These are phyloP conservation scores for Lophiotrema nucula DNA, from an alignment of 495 filamentous ascomycete genomes.

Conservation along the genomic window DNA sequence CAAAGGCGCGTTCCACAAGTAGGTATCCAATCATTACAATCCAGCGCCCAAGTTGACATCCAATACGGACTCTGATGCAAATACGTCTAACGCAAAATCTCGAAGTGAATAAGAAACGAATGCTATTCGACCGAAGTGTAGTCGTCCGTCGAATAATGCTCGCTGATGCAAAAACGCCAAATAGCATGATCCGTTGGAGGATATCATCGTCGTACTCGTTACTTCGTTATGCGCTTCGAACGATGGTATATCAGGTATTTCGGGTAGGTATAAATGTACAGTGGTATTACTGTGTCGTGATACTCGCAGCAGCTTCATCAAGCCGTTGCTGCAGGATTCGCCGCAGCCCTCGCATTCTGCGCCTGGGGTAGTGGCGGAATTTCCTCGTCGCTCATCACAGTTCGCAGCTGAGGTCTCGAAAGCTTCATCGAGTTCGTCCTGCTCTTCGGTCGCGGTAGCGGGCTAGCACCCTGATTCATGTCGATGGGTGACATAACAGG, in stretches of 20 bases:
- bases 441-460: conserved; percentile 16
- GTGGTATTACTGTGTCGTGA: not conserved
- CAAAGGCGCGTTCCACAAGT: too few relatives aligned
- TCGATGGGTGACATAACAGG: not conserved
- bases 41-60: not conserved
- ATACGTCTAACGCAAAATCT: conserved; percentile 21
- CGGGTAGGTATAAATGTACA: not conserved
- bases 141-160: not conserved
- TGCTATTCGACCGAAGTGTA: not conserved
- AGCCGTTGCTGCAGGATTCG: not conserved
- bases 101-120: conserved; percentile 9
- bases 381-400: conserved; percentile 18
- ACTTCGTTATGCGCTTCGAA: not conserved
- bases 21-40: too few relatives aligned
- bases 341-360: not conserved
- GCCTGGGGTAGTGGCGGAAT: conserved; percentile 5
- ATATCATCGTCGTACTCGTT: not conserved
- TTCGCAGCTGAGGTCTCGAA: conserved; percentile 15
- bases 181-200: not conserved
- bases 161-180: not conserved
- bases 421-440: not conserved
- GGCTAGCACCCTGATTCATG: not conserved
- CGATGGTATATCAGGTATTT: not conserved
- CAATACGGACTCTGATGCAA: conserved; percentile 1
- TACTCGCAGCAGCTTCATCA: not conserved